These are phyloP conservation scores for Penicillium corylophilum DNA, from an alignment of 2,329 filamentous ascomycete genomes.

Conservation along the genomic window DNA sequence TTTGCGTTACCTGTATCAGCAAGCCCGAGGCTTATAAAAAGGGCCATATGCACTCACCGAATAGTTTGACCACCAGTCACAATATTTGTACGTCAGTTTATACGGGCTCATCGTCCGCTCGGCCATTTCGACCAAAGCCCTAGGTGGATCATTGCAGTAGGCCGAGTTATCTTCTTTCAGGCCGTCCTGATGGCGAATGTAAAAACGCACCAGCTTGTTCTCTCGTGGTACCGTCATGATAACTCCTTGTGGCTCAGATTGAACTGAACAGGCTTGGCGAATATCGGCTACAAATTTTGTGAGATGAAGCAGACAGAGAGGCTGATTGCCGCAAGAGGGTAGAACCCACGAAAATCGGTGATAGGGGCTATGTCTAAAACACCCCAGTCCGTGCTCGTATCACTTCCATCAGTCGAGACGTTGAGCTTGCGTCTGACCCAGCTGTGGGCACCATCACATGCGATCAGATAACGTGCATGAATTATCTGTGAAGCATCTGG, in stretches of 20 bases:
- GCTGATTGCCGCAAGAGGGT: no score
- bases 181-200: slow-evolving; percentile 14
- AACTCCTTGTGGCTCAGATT: slow-evolving; percentile 7
- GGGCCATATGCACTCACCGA: slow-evolving; percentile 7
- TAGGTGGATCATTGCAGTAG: no score
- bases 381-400: slow-evolving; percentile 7
- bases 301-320: no score
- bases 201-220: slow-evolving; percentile 15
- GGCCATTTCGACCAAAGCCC: background rate
- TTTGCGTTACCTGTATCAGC: no score
- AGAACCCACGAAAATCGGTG: slow-evolving; percentile 10
- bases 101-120: slow-evolving; percentile 12
- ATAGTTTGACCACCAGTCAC: slow-evolving; percentile 20
- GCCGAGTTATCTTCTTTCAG: no score
- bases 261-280: slow-evolving; percentile 14
- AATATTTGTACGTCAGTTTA: slow-evolving; percentile 9
- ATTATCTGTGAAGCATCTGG: no score
- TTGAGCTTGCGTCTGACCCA: slow-evolving; percentile 9
- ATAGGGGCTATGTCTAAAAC: slow-evolving; percentile 12
- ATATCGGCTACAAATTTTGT: slow-evolving; percentile 14
- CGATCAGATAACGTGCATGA: slow-evolving; percentile 14
- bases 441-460: slow-evolving; percentile 18
- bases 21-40: background rate
- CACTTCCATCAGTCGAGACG: slow-evolving; percentile 2
- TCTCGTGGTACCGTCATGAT: slow-evolving; percentile 20